A percentile compares a stretch with the other conserved stretches of the same genome.
These are phyloP conservation scores for Toxicodendron radicans DNA, from an alignment of 345 rosid genomes.

Conservation along the genomic window DNA sequence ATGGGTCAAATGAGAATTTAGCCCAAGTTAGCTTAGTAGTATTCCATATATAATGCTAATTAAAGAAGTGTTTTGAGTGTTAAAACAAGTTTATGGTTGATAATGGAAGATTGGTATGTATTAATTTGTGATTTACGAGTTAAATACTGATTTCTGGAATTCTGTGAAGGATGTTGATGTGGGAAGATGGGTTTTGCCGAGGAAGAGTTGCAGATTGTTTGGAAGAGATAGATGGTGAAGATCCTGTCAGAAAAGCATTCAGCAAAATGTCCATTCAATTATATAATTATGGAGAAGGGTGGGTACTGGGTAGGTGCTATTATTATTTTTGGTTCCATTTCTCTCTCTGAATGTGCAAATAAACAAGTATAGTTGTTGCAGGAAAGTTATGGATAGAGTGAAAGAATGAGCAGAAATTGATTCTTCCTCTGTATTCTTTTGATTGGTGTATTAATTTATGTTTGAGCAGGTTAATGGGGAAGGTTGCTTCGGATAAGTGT, in stretches of 20 bases:
- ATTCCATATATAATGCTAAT: neutral
- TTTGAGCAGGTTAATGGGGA: conserved; percentile 88
- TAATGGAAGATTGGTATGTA: conserved; percentile 15
- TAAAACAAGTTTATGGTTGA: neutral
- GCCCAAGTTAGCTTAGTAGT: neutral
- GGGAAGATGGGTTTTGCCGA: conserved; percentile 99
- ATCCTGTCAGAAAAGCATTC: conserved; percentile 95
- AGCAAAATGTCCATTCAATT: conserved; percentile 99
- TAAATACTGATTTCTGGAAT: neutral
- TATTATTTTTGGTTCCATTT: conserved; percentile 23
- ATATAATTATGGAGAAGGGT: conserved; percentile 99
- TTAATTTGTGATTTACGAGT: neutral
- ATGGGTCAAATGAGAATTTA: neutral
- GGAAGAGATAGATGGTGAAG: conserved; percentile 88
- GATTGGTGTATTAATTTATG: conserved; percentile 7
- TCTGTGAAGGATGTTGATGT: conserved; percentile 93
- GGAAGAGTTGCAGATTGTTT: conserved; percentile 73
- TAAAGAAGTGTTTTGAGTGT: neutral
- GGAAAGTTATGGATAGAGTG: neutral
- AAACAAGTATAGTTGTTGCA: neutral
- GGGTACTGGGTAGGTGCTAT: conserved; percentile 97
- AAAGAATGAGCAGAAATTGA: neutral
- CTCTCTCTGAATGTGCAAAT: neutral
- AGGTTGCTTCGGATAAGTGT: conserved; percentile 99
- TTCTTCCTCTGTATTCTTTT: conserved; percentile 6